Percentiles rank a stretch among this genome's conserved stretches.
Conservation (phyloP, 1,284 basidiomycete genomes). For the Mycocalia duriaeana region DNA sequence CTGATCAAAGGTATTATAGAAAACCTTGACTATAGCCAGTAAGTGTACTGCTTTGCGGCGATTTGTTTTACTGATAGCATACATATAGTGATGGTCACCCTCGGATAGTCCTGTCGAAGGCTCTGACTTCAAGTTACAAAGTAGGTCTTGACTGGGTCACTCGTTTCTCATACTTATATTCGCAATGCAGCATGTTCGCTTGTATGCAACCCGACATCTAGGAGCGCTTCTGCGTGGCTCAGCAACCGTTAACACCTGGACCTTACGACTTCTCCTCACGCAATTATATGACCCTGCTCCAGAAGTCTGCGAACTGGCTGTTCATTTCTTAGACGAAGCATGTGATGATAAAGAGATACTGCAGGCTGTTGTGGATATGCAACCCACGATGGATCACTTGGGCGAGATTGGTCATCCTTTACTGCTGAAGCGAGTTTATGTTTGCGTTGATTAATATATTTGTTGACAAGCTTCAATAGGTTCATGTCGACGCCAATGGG, state of each 20-base stretch:
- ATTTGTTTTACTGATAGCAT: constrained; percentile 5
- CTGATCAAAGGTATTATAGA: constrained; percentile 88
- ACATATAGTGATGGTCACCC: constrained; percentile 82
- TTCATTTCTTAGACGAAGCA: constrained; percentile 84
- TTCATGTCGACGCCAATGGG: constrained; percentile 95
- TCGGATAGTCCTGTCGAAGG: constrained; percentile 87
- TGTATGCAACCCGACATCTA: constrained; percentile 86
- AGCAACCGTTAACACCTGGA: constrained; percentile 73
- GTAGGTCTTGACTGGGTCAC: constrained; percentile 29
- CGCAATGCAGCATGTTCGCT: constrained; percentile 66
- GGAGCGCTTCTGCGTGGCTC: constrained; percentile 73
- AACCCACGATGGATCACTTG: constrained; percentile 91
- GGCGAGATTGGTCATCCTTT: constrained; percentile 89
- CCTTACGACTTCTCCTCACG: constrained; percentile 82
- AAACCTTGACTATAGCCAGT: constrained; percentile 89
- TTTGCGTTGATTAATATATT: not conserved
- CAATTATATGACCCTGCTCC: constrained; percentile 91
- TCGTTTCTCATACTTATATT: constrained; percentile 9
- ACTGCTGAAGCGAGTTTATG: constrained; percentile 67
- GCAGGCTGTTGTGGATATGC: constrained; percentile 89
- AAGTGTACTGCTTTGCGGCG: constrained; percentile 20
- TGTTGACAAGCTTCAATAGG: constrained; percentile 35
- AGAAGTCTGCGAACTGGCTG: constrained; percentile 88
- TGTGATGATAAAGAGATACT: constrained; percentile 83
- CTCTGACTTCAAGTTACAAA: constrained; percentile 87